Evolutionary conservation across 805 yeast genomes (phyloP).

Genomic region (Danielozyma ontarioensis): DNA sequence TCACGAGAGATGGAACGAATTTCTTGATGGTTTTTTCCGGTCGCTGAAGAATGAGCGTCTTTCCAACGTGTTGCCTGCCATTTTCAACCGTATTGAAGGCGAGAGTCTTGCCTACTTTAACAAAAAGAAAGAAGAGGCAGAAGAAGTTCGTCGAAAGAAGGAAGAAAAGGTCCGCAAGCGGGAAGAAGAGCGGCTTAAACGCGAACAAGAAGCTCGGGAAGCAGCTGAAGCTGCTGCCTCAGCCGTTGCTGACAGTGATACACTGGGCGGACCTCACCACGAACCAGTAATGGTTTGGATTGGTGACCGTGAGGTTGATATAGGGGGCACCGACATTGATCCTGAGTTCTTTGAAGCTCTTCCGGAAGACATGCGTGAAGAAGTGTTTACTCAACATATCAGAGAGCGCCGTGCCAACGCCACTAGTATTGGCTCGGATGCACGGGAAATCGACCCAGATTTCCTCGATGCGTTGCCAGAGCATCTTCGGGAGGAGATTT

Average conservation of each 20-base stretch:
- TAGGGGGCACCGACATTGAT: conserved; percentile 86
- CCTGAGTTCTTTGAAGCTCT: conserved; percentile 85
- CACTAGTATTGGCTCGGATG: conserved; percentile 33
- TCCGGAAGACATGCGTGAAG: conserved; percentile 91
- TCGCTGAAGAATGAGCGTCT: conserved; percentile 10
- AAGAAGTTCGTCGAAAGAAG: conserved; percentile 16
- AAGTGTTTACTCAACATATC: conserved; percentile 80
- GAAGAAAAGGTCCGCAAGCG: conserved; percentile 26
- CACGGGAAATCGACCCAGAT: conserved; percentile 71
- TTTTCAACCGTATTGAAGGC: conserved; percentile 44
- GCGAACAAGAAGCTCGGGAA: conserved; percentile 23
- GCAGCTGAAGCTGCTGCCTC: conserved; percentile 12
- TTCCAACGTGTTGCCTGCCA: conserved; percentile 19
- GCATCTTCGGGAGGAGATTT: conserved; percentile 54
- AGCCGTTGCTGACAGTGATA: conserved; percentile 6
- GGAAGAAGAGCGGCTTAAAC: conserved; percentile 21
- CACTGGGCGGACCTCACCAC: no score
- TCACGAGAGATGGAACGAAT: conserved; percentile 64
- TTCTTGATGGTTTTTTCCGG: conserved; percentile 47
- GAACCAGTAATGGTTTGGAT: conserved; percentile 65
- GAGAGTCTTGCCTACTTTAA: conserved; percentile 40
- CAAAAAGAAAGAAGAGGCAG: conserved; percentile 24
- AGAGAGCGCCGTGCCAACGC: conserved; percentile 67
- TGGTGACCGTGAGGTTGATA: conserved; percentile 76
- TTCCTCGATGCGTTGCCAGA: conserved; percentile 80